Percentiles rank a stretch among this genome's conserved stretches.
Conservation (phyloP, 140 eudicot genomes). For the Oenanthe javanica region DNA sequence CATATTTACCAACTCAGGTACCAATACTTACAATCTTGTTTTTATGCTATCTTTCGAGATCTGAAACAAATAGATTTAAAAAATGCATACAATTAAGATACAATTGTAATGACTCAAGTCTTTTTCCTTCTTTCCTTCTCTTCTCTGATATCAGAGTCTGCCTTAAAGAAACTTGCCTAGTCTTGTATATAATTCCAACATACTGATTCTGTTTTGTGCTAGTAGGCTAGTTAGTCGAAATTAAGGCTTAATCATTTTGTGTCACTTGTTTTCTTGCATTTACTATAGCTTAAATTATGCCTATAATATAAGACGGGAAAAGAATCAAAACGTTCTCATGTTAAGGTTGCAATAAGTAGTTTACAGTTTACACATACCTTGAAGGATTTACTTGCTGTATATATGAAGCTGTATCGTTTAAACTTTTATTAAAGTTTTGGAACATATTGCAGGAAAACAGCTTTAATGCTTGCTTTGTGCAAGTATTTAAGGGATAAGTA, state of each 20-base stretch:
- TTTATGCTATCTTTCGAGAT: neutral
- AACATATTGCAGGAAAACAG: conserved; percentile 61
- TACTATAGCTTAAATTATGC: neutral
- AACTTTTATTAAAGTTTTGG: neutral
- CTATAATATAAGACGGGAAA: neutral
- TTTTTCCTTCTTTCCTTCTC: neutral
- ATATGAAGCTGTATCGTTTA: neutral
- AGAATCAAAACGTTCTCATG: neutral
- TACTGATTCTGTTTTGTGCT: neutral
- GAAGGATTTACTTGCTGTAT: neutral
- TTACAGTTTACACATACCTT: neutral
- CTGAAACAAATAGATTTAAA: neutral
- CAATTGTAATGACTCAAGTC: neutral
- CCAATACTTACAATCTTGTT: neutral
- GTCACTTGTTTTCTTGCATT: neutral
- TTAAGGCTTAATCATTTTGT: neutral
- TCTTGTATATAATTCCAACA: neutral
- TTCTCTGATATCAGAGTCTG: neutral
- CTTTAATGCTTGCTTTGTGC: conserved; percentile 88
- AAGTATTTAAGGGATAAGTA: conserved; percentile 72
- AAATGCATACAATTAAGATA: too few relatives aligned
- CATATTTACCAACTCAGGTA: neutral
- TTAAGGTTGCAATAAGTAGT: neutral
- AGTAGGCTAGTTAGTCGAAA: neutral
- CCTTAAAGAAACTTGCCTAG: neutral